phyloP scores from a whole-genome alignment of 2,329 filamentous ascomycete genomes.

The Pseudomassariella vexata region DNA sequence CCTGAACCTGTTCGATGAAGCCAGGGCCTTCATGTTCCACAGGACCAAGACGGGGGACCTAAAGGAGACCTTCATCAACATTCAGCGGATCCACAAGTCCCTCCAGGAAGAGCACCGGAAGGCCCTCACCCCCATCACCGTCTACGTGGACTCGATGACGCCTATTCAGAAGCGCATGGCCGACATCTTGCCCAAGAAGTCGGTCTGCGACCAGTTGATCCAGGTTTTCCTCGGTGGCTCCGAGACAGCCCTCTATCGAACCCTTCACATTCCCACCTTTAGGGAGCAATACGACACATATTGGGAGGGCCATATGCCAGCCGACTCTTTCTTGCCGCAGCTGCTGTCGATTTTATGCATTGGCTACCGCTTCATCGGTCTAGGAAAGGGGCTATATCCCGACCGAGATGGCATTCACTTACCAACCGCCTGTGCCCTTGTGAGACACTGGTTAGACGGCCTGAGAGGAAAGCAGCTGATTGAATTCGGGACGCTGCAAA shows the following conservation, averaged over 20 bases:
- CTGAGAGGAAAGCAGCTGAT: conserved; percentile 46
- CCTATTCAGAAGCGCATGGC: conserved; percentile 52
- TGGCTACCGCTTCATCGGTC: conserved; percentile 46
- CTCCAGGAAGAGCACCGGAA: conserved; percentile 42
- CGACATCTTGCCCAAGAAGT: conserved; percentile 46
- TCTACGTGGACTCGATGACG: conserved; percentile 54
- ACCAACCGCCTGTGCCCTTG: conserved; percentile 49
- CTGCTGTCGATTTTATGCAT: conserved; percentile 47
- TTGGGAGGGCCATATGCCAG: conserved; percentile 41
- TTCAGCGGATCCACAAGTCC: conserved; percentile 40
- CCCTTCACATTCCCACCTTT: conserved; percentile 48
- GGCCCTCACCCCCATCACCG: conserved; percentile 43
- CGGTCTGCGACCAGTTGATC: conserved; percentile 45
- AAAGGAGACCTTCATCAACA: conserved; percentile 35
- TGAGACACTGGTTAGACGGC: conserved; percentile 47
- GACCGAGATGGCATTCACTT: conserved; percentile 53
- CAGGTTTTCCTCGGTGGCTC: conserved; percentile 42
- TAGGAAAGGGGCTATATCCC: conserved; percentile 42
- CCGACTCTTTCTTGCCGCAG: conserved; percentile 47
- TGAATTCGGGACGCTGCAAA: conserved; percentile 47
- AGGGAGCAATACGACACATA: conserved; percentile 43
- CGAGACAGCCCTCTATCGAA: conserved; percentile 48
- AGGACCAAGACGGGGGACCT: conserved; percentile 33
- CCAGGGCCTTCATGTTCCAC: conserved; percentile 43
- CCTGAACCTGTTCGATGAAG: conserved; percentile 49